Base-by-base conservation (phyloP, 306 rosid genomes). In the Lithocarpus polystachyus region DNA sequence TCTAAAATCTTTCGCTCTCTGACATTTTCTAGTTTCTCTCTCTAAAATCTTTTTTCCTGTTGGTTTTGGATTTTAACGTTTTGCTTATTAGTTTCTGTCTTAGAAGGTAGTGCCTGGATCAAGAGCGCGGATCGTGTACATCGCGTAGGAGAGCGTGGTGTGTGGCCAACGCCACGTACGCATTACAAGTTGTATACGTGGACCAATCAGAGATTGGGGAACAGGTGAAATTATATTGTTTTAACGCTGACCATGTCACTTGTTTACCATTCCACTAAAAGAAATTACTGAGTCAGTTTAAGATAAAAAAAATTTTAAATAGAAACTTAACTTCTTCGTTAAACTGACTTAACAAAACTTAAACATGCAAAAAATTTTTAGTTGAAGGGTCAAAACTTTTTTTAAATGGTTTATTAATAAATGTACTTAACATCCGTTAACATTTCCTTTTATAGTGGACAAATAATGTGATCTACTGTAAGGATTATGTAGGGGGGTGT, bases 381-480 rank as follows among this genome's bases (percentile, higher is more conserved):
- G 0, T 37, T 7, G 0, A 2, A 2, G 0, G 0, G 11, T 7
- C 45, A 7, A 8, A 7, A 40, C 0, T 40, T 8, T 8, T 0
- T 8, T 0, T 0, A 35, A 40, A 40, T 40, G 0, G 0, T 40
- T 8, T 40, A 40, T 40, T 40, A 8, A 37, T 0, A 0, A 6
- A 1, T 37, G 0, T 0, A 0, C 0, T 1, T 37, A 37, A 6
- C 0, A 37, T 6, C 6, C 0, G 2, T 6, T 6, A 6, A 37
- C 2, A 37, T 6, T 6, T 37, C 2, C 2, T 0, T 5, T 6
- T 37, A 37, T 1, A 0, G 0, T 0, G 0, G 0, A 2, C 0
- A 8, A 37, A 0, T 37, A 0, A 37, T 37, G 10, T 37, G 0
- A 37, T 7, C 0, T 37, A 37, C 3, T n/a, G n/a, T n/a, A n/a